These are phyloP conservation scores for Cutaneotrichosporon cutaneum DNA, from an alignment of 1,284 basidiomycete genomes.

Conservation along the genomic window DNA sequence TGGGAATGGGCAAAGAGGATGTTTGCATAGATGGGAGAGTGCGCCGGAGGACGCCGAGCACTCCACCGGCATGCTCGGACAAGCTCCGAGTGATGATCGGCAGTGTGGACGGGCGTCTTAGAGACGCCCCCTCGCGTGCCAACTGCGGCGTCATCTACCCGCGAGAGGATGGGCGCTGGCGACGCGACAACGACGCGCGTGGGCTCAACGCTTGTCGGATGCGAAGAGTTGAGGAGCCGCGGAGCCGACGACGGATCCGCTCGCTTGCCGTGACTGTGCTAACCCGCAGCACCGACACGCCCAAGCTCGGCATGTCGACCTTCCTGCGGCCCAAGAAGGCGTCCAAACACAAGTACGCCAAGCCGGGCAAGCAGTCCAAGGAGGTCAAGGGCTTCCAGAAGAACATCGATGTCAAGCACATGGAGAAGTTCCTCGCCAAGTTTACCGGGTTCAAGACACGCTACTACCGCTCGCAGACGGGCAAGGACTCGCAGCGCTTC, in stretches of 20 bases:
- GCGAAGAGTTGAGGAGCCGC: not conserved
- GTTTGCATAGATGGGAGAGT: too few relatives aligned
- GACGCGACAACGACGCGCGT: too few relatives aligned
- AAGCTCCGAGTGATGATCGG: too few relatives aligned
- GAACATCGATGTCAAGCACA: slow-evolving; percentile 40
- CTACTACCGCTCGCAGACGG: slow-evolving; percentile 64
- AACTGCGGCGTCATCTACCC: too few relatives aligned
- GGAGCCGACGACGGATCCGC: not conserved
- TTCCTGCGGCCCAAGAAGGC: slow-evolving; percentile 39
- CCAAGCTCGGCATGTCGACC: slow-evolving; percentile 53
- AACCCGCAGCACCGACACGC: slow-evolving; percentile 67
- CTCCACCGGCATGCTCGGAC: too few relatives aligned
- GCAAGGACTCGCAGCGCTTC: slow-evolving; percentile 74
- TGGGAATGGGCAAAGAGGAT: too few relatives aligned
- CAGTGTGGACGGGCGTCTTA: too few relatives aligned
- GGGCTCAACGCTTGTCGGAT: too few relatives aligned
- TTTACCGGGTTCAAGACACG: slow-evolving; percentile 60
- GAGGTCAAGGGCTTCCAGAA: slow-evolving; percentile 44
- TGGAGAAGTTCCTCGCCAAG: slow-evolving; percentile 64
- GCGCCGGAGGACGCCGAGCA: too few relatives aligned
- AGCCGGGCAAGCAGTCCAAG: slow-evolving; percentile 41
- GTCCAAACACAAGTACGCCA: slow-evolving; percentile 43
- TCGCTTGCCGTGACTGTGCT: not conserved
- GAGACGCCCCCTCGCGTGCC: too few relatives aligned
- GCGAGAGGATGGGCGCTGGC: not conserved